Evolutionary conservation across 75 land plant genomes (phyloP).

Genomic region (Pseudotsuga menziesii): DNA sequence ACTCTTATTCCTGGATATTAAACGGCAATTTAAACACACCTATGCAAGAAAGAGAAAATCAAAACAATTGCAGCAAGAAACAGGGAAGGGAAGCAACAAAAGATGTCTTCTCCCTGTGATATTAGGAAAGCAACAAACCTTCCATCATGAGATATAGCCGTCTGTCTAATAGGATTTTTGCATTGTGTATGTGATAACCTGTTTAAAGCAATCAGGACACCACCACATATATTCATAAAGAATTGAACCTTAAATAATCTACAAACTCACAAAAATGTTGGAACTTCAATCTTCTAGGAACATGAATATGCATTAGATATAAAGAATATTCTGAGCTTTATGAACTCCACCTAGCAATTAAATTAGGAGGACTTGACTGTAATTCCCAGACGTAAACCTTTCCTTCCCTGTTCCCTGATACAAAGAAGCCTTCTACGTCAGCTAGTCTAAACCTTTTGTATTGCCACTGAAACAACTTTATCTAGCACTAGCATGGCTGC

Average conservation of each 20-base stretch:
- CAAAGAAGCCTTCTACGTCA: background rate
- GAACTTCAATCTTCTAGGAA: background rate
- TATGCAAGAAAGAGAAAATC: background rate
- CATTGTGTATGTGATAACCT: constrained; percentile 83
- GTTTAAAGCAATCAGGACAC: constrained; percentile 10
- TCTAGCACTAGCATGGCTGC: background rate
- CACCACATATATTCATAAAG: background rate
- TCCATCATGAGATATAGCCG: constrained; percentile 95
- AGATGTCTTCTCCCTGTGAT: background rate
- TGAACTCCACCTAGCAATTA: constrained; percentile 61
- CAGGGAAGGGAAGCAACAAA: background rate
- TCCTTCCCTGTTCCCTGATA: constrained; percentile 91
- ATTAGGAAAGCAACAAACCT: constrained; percentile 40
- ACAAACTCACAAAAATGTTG: background rate
- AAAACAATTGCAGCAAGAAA: background rate
- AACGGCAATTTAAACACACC: background rate
- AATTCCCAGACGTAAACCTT: constrained; percentile 94
- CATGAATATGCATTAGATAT: background rate
- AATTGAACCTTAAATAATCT: background rate
- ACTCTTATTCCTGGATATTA: background rate
- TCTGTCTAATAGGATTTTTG: constrained; percentile 89
- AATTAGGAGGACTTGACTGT: constrained; percentile 85
- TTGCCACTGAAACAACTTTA: background rate
- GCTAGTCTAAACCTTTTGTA: background rate
- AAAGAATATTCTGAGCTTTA: background rate